Conservation (phyloP, 2,329 filamentous ascomycete species). For the Diaporthe citriasiana region DNA sequence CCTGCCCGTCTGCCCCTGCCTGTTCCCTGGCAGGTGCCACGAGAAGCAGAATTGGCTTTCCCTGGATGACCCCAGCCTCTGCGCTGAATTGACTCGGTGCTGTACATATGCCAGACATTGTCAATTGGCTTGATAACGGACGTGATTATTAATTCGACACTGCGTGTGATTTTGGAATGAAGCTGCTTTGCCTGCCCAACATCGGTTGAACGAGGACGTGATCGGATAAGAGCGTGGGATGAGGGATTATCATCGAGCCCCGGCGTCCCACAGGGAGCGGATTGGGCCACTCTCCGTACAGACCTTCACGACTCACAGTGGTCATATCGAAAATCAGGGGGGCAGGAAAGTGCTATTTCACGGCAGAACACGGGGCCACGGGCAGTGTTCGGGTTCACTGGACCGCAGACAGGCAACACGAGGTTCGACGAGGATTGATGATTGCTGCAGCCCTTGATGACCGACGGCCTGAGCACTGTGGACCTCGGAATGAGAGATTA, state of each 20-base stretch:
- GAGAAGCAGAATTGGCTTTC: conserved; percentile 26
- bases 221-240: background rate
- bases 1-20: background rate
- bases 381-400: background rate
- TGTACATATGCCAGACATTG: background rate
- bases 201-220: background rate
- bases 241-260: background rate
- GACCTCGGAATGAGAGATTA: background rate
- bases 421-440: conserved; percentile 13
- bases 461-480: conserved; percentile 4
- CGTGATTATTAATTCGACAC: background rate
- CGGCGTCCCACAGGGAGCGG: background rate
- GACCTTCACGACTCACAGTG: background rate
- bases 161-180: background rate
- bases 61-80: background rate
- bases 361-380: background rate
- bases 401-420: conserved; percentile 6
- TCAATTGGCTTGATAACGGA: background rate
- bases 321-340: background rate
- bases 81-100: conserved; percentile 17
- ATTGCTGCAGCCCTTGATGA: conserved; percentile 17
- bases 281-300: background rate
- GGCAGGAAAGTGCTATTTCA: background rate
- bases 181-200: background rate
- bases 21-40: conserved; percentile 20